These are phyloP conservation scores for Metschnikowia sp. DNA, from an alignment of 805 yeast genomes.

Conservation along the genomic window DNA sequence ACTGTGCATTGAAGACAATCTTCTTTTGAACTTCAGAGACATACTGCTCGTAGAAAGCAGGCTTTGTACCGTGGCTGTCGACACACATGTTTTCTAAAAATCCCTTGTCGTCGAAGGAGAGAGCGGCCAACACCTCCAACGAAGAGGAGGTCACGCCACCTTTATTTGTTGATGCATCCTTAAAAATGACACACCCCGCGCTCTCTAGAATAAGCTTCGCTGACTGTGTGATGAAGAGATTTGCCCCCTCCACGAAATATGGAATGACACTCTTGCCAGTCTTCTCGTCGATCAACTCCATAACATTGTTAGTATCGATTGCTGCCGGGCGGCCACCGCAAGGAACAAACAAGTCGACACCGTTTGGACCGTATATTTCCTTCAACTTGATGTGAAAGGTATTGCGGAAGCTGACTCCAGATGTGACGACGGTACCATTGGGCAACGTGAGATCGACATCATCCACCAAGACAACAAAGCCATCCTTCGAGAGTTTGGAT, in stretches of 20 bases:
- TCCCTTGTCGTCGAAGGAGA: constrained; percentile 81
- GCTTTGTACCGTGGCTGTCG: constrained; percentile 49
- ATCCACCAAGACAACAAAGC: constrained; percentile 82
- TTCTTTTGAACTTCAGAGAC: constrained; percentile 79
- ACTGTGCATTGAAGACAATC: constrained; percentile 72
- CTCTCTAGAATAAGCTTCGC: constrained; percentile 84
- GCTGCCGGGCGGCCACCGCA: constrained; percentile 99
- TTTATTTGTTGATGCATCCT: constrained; percentile 96
- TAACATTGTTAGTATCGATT: constrained; percentile 80
- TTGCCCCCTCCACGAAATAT: constrained; percentile 96
- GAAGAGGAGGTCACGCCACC: constrained; percentile 99
- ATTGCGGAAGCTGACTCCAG: constrained; percentile 89
- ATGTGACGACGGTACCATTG: constrained; percentile 66
- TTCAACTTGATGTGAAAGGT: constrained; percentile 75
- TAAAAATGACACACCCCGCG: constrained; percentile 84
- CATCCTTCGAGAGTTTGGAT: constrained; percentile 63
- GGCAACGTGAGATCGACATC: constrained; percentile 80
- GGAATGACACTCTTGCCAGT: constrained; percentile 78
- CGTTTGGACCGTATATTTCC: constrained; percentile 55
- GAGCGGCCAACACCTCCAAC: constrained; percentile 89
- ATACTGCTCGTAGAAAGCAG: constrained; percentile 76
- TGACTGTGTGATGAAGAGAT: constrained; percentile 88
- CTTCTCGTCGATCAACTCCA: constrained; percentile 62
- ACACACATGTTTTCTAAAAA: constrained; percentile 80
- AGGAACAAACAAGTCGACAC: constrained; percentile 86